These are phyloP conservation scores for Termitomyces sp. DNA, from an alignment of 768 basidiomycete species.

Conservation along the genomic window DNA sequence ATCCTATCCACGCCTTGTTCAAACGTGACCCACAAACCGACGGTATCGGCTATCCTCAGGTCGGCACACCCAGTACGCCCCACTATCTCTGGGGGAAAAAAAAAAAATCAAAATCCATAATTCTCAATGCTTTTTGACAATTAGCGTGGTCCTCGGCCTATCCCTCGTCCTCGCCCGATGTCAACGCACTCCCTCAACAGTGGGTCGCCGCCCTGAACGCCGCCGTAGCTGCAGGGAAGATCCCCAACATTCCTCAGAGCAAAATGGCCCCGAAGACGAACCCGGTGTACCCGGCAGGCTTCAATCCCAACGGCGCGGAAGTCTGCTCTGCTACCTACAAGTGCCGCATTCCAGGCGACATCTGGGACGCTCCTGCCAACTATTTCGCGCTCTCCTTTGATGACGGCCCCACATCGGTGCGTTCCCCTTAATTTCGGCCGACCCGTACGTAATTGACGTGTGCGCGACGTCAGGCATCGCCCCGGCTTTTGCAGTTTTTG, in stretches of 20 bases:
- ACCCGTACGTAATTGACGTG: conserved; percentile 3
- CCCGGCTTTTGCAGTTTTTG: conserved; percentile 60
- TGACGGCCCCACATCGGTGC: conserved; percentile 63
- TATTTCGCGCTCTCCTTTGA: conserved; percentile 67
- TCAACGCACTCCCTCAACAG: conserved; percentile 45
- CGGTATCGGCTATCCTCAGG: conserved; percentile 41
- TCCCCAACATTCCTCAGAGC: conserved; percentile 62
- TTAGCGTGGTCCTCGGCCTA: conserved; percentile 60
- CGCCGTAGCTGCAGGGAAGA: conserved; percentile 63
- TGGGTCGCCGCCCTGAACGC: conserved; percentile 72
- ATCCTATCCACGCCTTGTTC: conserved; percentile 61
- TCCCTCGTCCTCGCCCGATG: conserved; percentile 47
- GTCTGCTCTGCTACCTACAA: conserved; percentile 79
- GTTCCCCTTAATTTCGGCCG: conserved; percentile 8
- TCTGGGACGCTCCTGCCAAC: conserved; percentile 76
- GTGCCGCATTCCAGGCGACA: conserved; percentile 54
- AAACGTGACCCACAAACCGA: conserved; percentile 43
- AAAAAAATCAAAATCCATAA: neutral
- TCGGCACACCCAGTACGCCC: conserved; percentile 55
- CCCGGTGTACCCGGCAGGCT: conserved; percentile 40
- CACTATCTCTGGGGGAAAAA: neutral
- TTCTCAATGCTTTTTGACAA: neutral
- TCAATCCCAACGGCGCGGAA: conserved; percentile 36
- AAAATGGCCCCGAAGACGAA: conserved; percentile 28
- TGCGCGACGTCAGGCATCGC: conserved; percentile 27